Evolutionary conservation across 352 stramenopile species (phyloP).

Genomic region (Elongisporangium anandrum): DNA sequence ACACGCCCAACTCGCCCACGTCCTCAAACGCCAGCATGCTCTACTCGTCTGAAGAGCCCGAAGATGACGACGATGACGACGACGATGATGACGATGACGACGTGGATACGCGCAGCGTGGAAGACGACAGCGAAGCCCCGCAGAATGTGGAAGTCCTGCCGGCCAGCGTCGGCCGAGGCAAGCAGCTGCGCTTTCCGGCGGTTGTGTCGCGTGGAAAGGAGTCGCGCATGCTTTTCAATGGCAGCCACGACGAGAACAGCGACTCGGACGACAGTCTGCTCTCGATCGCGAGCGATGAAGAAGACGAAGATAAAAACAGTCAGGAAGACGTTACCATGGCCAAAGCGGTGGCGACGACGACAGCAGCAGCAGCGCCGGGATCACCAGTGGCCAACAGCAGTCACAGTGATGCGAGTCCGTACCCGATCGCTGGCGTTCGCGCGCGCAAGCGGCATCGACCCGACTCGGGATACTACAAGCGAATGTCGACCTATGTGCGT

Average conservation of each 20-base stretch:
- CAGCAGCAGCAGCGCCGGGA: slow-evolving; percentile 4
- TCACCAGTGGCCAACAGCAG: background rate
- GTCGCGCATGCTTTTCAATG: slow-evolving; percentile 37
- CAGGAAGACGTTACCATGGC: background rate
- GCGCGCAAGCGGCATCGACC: slow-evolving; percentile 79
- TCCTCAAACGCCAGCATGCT: slow-evolving; percentile 37
- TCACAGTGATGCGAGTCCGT: slow-evolving; percentile 10
- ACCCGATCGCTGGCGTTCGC: slow-evolving; percentile 70
- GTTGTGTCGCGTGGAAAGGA: slow-evolving; percentile 73
- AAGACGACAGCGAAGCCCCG: slow-evolving; percentile 10
- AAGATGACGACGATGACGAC: slow-evolving; percentile 18
- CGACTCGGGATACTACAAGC: slow-evolving; percentile 76
- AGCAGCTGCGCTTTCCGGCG: slow-evolving; percentile 74
- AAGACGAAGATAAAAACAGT: slow-evolving; percentile 35
- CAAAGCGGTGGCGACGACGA: background rate
- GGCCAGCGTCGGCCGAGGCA: slow-evolving; percentile 59
- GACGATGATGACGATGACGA: slow-evolving; percentile 23
- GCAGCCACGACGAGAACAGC: slow-evolving; percentile 34
- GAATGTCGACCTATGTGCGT: slow-evolving; percentile 83
- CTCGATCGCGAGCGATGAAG: slow-evolving; percentile 65
- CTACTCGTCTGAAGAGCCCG: slow-evolving; percentile 23
- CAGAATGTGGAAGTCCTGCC: slow-evolving; percentile 70
- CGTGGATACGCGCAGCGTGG: slow-evolving; percentile 11
- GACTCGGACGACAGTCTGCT: slow-evolving; percentile 75
- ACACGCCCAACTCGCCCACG: slow-evolving; percentile 16